Evolutionary conservation across 805 yeast species (phyloP), one percentile per base, ranked within the genome.

Genomic region (Priceomyces castillae): DNA sequence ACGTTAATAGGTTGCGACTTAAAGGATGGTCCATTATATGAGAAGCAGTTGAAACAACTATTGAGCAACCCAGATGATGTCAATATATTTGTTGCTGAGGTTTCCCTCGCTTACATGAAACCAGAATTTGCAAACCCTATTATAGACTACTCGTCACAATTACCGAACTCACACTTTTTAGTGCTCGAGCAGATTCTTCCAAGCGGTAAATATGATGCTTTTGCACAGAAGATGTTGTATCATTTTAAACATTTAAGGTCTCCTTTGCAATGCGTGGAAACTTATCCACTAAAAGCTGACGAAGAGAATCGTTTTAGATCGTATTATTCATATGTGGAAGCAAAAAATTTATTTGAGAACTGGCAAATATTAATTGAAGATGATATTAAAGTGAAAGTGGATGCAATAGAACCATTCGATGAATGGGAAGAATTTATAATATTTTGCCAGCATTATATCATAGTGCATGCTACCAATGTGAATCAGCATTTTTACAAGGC

Each of bases 401-500:
- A 67, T 14, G 37, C 55, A 0, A 69, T 84, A 16, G 95, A 86
- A 57, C 77, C 78, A 2, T 87, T 86, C 61, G 95, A 87, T 59
- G 95, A 87, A 62, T 77, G 86, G 79, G 95, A 86, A 62, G 95
- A 86, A 60, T 86, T 86, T 49, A 73, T 81, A 22, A 56, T 84
- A 11, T 86, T 84, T 54, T 78, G 87, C 44, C 92, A 85, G 53
- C 94, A 86, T 58, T 87, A 86, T 54, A 67, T 81, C 30, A 69
- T 84, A 31, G 67, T 82, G 2, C 90, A 84, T 60, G 88, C 88
- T 10, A 72, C 82, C 0, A 79, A 76, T 50, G 51, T 52, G 12
- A 16, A 14, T 14, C 35, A 39, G 6, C 35, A 53, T 37, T 47
- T 56, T 20, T 50, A 50, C 35, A 16, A 6, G 18, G 17, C n/a